Conservation (phyloP, 2,329 filamentous ascomycete species). For the Colletotrichum noveboracense region DNA sequence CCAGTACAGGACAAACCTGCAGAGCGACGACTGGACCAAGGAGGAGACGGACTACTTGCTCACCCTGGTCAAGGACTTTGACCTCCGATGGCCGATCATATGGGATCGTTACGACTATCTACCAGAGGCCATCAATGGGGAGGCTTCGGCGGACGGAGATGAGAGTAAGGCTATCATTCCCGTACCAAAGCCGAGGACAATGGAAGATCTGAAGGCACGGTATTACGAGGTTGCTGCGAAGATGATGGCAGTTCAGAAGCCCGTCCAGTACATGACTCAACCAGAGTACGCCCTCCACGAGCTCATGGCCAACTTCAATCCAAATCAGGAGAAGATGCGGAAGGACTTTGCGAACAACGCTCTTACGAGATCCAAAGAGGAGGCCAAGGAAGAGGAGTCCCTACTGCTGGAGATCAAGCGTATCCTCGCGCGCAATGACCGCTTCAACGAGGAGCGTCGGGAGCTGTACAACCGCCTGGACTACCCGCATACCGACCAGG, state of each 20-base stretch:
- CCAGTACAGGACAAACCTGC: constrained; percentile 79
- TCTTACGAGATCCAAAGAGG: constrained; percentile 80
- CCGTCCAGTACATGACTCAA: constrained; percentile 84
- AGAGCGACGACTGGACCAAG: constrained; percentile 81
- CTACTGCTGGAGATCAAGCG: constrained; percentile 89
- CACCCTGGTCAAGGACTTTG: constrained; percentile 75
- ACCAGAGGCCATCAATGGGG: constrained; percentile 49
- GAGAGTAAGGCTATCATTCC: constrained; percentile 60
- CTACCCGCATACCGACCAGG: constrained; percentile 73
- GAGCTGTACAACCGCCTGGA: constrained; percentile 89
- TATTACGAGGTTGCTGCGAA: constrained; percentile 88
- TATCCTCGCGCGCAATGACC: constrained; percentile 85
- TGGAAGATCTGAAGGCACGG: constrained; percentile 90
- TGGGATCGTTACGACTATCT: constrained; percentile 89
- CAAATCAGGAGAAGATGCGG: constrained; percentile 76
- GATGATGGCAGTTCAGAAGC: constrained; percentile 81
- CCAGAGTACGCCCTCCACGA: constrained; percentile 85
- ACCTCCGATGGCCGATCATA: constrained; percentile 89
- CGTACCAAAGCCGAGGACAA: constrained; percentile 63
- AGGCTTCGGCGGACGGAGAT: constrained; percentile 49
- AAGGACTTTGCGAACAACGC: constrained; percentile 86
- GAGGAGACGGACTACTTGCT: constrained; percentile 95
- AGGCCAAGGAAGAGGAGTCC: constrained; percentile 90
- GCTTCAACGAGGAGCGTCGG: constrained; percentile 84
- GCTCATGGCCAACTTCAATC: constrained; percentile 85